These are phyloP conservation scores for Prunus mongolica DNA, from an alignment of 306 rosid genomes.

Conservation along the genomic window DNA sequence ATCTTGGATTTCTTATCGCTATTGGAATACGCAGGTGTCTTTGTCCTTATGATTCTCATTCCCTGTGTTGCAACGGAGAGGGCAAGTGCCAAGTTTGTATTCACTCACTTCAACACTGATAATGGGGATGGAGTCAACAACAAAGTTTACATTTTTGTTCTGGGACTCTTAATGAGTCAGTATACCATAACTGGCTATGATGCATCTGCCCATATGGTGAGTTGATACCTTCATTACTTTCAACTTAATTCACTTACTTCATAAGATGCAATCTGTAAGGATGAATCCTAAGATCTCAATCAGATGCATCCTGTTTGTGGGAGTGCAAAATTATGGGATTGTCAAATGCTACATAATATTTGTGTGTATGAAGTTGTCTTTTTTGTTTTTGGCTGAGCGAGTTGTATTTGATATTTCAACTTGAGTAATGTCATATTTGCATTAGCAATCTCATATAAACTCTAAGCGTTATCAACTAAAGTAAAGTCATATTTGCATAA, in stretches of 20 bases:
- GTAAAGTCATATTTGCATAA: neutral
- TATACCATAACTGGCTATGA: conserved; percentile 87
- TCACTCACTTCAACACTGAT: conserved; percentile 87
- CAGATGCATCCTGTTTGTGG: neutral
- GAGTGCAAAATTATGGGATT: neutral
- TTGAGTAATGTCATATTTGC: neutral
- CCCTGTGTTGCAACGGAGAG: conserved; percentile 77
- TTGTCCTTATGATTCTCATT: conserved; percentile 75
- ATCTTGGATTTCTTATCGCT: conserved; percentile 22
- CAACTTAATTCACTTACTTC: conserved; percentile 6
- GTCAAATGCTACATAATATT: neutral
- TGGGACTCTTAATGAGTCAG: conserved; percentile 94
- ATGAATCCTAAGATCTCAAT: neutral
- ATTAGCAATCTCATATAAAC: too few species aligned
- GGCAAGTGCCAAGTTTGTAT: conserved; percentile 80
- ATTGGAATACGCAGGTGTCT: conserved; percentile 55
- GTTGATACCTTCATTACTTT: conserved; percentile 15
- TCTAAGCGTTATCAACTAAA: neutral
- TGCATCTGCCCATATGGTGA: conserved; percentile 97
- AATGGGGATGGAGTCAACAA: conserved; percentile 67
- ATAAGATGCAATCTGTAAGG: neutral
- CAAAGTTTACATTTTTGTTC: conserved; percentile 70
- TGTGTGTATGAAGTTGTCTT: neutral
- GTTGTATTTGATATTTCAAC: neutral
- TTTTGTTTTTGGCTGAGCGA: neutral